Percentiles rank a stretch among this genome's conserved stretches.
Conservation (phyloP, 208 protist species). For the Acanthamoeba triangularis region DNA sequence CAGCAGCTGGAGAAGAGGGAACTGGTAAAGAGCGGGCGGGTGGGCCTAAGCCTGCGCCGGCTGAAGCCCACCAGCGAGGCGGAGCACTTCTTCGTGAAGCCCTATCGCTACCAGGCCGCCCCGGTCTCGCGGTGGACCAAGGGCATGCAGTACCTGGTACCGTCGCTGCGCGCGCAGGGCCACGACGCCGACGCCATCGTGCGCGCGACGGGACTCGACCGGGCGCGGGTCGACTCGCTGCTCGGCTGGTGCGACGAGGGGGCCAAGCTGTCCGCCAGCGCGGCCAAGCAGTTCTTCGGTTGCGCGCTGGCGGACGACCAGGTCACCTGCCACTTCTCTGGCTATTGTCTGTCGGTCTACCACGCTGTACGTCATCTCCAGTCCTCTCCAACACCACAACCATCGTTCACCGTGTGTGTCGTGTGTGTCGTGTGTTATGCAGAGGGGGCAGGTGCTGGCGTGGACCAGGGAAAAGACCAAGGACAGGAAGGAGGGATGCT, state of each 20-base stretch:
- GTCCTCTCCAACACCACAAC: too few species aligned
- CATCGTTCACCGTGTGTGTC: too few species aligned
- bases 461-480: too few species aligned
- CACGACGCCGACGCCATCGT: neutral
- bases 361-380: too few species aligned
- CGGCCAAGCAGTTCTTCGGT: too few species aligned
- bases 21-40: conserved; percentile 18
- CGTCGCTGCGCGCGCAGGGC: conserved; percentile 12
- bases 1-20: neutral
- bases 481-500: too few species aligned
- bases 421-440: too few species aligned
- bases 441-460: too few species aligned
- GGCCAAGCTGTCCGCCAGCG: too few species aligned
- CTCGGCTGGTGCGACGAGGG: neutral
- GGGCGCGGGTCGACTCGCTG: neutral
- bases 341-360: too few species aligned
- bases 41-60: conserved; percentile 65
- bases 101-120: conserved; percentile 10
- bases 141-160: conserved; percentile 15
- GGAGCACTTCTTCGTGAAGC: neutral
- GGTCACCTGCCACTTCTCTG: too few species aligned
- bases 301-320: too few species aligned
- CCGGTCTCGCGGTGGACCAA: conserved; percentile 18
- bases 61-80: neutral
- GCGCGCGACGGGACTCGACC: conserved; percentile 17